These are phyloP conservation scores for Plectosphaerella cucumerina DNA, from an alignment of 2,329 filamentous ascomycete genomes.

Conservation along the genomic window DNA sequence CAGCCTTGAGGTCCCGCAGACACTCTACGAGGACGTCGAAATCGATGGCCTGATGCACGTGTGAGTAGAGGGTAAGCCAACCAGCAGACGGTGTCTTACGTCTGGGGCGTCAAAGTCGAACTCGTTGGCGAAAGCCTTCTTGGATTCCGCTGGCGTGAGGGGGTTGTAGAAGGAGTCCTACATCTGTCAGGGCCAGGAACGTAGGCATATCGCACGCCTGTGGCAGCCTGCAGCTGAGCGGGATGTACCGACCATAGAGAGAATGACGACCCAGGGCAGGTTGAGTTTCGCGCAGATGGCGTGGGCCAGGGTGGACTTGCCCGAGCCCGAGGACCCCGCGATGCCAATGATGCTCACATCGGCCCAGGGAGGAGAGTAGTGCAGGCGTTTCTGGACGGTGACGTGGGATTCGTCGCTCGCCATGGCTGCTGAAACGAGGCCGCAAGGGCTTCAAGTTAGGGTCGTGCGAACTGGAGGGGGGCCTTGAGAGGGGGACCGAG, in stretches of 20 bases:
- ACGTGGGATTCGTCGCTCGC: conserved; percentile 30
- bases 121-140: conserved; percentile 80
- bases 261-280: conserved; percentile 94
- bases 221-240: conserved; percentile 15
- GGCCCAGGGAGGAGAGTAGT: conserved; percentile 93
- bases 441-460: not conserved
- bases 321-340: conserved; percentile 88
- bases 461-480: not conserved
- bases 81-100: conserved; percentile 18
- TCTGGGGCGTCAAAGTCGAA: conserved; percentile 95
- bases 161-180: conserved; percentile 98
- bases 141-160: conserved; percentile 72
- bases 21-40: conserved; percentile 83
- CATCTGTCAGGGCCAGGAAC: not conserved
- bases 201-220: too few relatives aligned
- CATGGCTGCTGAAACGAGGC: not conserved
- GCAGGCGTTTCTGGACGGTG: conserved; percentile 55
- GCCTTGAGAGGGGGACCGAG: not conserved
- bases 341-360: conserved; percentile 96
- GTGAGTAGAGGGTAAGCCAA: not conserved
- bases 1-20: conserved; percentile 80
- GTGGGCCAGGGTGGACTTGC: conserved; percentile 90
- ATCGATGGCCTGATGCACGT: conserved; percentile 65
- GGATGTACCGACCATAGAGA: conserved; percentile 62
- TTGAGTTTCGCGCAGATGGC: conserved; percentile 88